phyloP scores from a whole-genome alignment of 2,329 filamentous ascomycete genomes.

The Mariannaea elegans region DNA sequence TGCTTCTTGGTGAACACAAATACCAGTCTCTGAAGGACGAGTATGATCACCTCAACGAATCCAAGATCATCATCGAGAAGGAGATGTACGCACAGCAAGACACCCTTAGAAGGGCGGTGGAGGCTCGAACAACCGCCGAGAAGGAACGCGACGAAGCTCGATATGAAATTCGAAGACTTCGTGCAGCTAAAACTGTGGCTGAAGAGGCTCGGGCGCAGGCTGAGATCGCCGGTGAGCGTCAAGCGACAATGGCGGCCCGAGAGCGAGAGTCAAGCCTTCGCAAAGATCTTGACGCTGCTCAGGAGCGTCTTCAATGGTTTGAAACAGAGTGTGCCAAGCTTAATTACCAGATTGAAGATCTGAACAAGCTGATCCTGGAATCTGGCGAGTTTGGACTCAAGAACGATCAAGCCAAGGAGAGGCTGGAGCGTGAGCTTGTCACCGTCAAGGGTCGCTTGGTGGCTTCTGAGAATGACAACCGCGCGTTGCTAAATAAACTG shows the following conservation, averaged over 20 bases:
- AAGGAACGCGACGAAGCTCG: constrained; percentile 90
- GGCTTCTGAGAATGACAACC: constrained; percentile 96
- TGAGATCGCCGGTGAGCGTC: constrained; percentile 81
- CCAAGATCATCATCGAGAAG: constrained; percentile 97
- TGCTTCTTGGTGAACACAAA: constrained; percentile 90
- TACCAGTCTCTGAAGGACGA: constrained; percentile 84
- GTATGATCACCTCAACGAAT: constrained; percentile 85
- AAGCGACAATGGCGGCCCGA: constrained; percentile 77
- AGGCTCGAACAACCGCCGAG: constrained; percentile 82
- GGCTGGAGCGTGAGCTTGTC: constrained; percentile 87
- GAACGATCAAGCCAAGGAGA: constrained; percentile 93
- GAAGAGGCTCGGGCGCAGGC: constrained; percentile 88
- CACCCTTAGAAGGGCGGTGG: constrained; percentile 83
- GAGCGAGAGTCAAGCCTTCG: constrained; percentile 82
- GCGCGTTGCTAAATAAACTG: constrained; percentile 92
- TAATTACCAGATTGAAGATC: constrained; percentile 80
- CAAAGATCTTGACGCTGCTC: constrained; percentile 82
- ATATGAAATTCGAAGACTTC: constrained; percentile 81
- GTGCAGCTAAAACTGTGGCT: constrained; percentile 83
- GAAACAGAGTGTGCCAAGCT: constrained; percentile 82
- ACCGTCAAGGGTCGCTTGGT: constrained; percentile 89
- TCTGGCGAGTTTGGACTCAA: constrained; percentile 89
- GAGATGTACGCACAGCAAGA: constrained; percentile 97
- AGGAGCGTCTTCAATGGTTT: constrained; percentile 78
- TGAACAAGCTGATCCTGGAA: constrained; percentile 87